Evolutionary conservation across 768 basidiomycete species (phyloP).

Genomic region (Aureoboletus auriporus): DNA sequence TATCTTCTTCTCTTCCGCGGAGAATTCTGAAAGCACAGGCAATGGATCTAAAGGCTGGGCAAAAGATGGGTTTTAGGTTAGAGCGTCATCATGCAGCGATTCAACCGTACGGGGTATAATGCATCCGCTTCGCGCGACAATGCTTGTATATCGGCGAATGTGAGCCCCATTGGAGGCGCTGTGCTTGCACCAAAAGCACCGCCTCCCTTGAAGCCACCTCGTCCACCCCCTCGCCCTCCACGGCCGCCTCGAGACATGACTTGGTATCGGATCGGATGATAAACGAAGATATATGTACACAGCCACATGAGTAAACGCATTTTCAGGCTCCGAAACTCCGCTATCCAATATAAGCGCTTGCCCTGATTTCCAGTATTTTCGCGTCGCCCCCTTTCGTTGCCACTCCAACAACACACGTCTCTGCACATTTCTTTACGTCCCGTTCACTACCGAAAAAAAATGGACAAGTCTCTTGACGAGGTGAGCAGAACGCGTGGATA

Average conservation of each 20-base stretch:
- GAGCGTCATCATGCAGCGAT: slow-evolving; percentile 15
- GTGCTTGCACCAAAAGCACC: slow-evolving; percentile 32
- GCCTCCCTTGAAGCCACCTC: slow-evolving; percentile 57
- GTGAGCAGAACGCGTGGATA: slow-evolving; percentile 38
- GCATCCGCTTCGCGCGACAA: slow-evolving; percentile 73
- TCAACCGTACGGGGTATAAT: slow-evolving; percentile 71
- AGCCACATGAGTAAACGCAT: slow-evolving; percentile 6
- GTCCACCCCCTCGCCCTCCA: slow-evolving; percentile 49
- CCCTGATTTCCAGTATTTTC: slow-evolving; percentile 1
- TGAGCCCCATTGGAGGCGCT: slow-evolving; percentile 73
- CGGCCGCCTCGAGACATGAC: slow-evolving; percentile 53
- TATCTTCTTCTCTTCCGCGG: slow-evolving; percentile 60
- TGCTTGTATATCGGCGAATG: slow-evolving; percentile 74
- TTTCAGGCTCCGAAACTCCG: slow-evolving; percentile 28
- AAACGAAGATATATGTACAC: slow-evolving; percentile 1
- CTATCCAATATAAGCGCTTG: slow-evolving; percentile 9
- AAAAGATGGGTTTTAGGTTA: slow-evolving; percentile 7
- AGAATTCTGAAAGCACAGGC: slow-evolving; percentile 66
- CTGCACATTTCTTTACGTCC: not conserved
- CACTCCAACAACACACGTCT: slow-evolving; percentile 6
- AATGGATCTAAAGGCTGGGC: slow-evolving; percentile 57
- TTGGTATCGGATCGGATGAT: not conserved
- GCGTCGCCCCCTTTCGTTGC: slow-evolving; percentile 28
- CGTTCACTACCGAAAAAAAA: slow-evolving; percentile 26
- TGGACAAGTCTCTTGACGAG: slow-evolving; percentile 86